Base-by-base conservation (phyloP, 345 rosid species). In the Gynandropsis gynandra region DNA sequence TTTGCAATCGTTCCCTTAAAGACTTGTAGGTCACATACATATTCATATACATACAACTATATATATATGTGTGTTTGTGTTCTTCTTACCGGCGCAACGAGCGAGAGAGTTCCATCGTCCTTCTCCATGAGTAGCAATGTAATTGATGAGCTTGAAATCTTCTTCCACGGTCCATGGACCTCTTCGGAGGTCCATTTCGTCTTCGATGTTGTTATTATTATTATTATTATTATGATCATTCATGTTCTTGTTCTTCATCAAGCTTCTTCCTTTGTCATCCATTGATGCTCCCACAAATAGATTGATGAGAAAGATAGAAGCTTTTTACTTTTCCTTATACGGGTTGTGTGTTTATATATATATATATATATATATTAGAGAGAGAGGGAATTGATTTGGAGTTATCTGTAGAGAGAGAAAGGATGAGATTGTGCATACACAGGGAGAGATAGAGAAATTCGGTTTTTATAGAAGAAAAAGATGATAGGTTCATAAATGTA, bases 121-220 rank as follows among this genome's bases (percentile, higher is more conserved):
- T 56, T 87, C 96, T 13, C 95, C 96, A 7, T 90, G 85, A 33
- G 67, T 54, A 55, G 83, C 66, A 74, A 90, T 84, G 80, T 82
- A 82, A 75, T 84, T 75, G 40, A 84, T 69, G 70, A 90, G 95
- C 53, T 81, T 82, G 43, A 76, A 65, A 69, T 90, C 96, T 72
- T 90, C 98, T 63, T 90, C 95, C 31, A 80, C 75, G 0, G 87
- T 82, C 98, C 98, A 90, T 1, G 98, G 98, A 7, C 98, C 98
- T 63, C 95, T 66, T 50, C 85, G 73, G 6, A 90, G 65, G 43
- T 78, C 82, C 72, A 55, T 34, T 41, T 73, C 82, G 19, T 83
- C 84, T 47, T 83, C 95, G 51, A 45, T 73, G 51, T 3, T 61
- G 45, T 53, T 42, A 56, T 51, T 62, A 66, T 56, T 55, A 42